phyloP scores from a whole-genome alignment of 2,329 filamentous ascomycete species.

The Exophiala sideris region DNA sequence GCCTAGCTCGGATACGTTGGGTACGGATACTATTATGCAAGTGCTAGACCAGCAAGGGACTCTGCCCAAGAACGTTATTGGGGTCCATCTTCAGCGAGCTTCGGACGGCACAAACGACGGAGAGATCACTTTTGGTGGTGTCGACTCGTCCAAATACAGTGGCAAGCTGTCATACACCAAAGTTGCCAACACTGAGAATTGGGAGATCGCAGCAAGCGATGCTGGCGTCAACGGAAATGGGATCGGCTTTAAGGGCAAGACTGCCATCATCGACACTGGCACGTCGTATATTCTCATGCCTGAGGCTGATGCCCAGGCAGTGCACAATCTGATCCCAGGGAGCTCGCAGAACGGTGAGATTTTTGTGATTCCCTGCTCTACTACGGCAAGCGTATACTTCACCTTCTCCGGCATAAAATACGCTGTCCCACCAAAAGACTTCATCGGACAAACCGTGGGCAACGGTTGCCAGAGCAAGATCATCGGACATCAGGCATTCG shows the following conservation, averaged over 20 bases:
- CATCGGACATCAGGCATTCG: conserved; percentile 66
- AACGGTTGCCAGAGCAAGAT: conserved; percentile 64
- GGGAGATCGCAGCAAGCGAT: conserved; percentile 70
- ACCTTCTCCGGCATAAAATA: conserved; percentile 67
- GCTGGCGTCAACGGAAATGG: conserved; percentile 58
- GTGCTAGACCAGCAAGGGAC: conserved; percentile 55
- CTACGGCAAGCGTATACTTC: conserved; percentile 58
- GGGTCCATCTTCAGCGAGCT: conserved; percentile 66
- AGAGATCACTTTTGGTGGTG: conserved; percentile 71
- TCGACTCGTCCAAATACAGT: conserved; percentile 63
- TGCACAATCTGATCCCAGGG: conserved; percentile 67
- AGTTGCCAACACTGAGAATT: conserved; percentile 52
- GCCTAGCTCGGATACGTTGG: conserved; percentile 50
- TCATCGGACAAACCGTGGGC: conserved; percentile 49
- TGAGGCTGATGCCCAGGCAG: conserved; percentile 58
- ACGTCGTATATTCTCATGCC: conserved; percentile 78
- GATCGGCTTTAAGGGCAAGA: conserved; percentile 54
- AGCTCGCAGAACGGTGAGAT: conserved; percentile 53
- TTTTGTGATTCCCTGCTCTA: conserved; percentile 72
- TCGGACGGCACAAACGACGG: conserved; percentile 66
- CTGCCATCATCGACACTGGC: conserved; percentile 78
- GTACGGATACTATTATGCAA: conserved; percentile 64
- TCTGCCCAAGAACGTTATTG: conserved; percentile 65
- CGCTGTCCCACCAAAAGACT: conserved; percentile 67
- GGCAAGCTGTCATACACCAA: conserved; percentile 67